Base-by-base conservation (phyloP, 2,329 filamentous ascomycete species). In the Neonectria punicea region DNA sequence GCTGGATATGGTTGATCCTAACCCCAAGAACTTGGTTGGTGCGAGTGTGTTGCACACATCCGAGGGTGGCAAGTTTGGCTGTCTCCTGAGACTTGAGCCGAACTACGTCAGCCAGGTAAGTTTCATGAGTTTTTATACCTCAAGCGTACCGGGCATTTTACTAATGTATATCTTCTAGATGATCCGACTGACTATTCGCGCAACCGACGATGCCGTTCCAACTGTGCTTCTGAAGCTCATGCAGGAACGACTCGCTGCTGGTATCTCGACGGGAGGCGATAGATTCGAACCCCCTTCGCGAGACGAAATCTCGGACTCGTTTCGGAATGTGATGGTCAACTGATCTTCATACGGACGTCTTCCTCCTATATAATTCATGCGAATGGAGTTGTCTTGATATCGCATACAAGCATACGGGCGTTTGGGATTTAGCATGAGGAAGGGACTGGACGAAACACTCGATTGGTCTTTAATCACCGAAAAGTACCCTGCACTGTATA, bases 161-260 rank as follows among this genome's bases (percentile, higher is more conserved):
- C 71, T 75, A 66, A 75, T n/a, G 64, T 13, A 14, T 25, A 6
- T 44, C 32, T 53, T 66, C 8, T 71, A 98, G 96, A 98, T 98
- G 93, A 92, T 97, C 74, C 94, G 96, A 58, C 85, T 98, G 66
- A 99, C 96, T 0, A 91, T 99, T 73, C 89, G 96, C 67, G 96
- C 95, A 6, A 99, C 96, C 1, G 95, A 98, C 75, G 96, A 98
- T 76, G 88, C 85, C 34, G 93, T 99, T 0, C 94, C 96, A 8
- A 86, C 88, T 2, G 86, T 95, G 20, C 78, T 99, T 61, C 83
- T 96, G 74, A 94, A 93, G 79, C 82, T 92, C 63, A 97, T 99
- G 93, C 92, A 97, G 76, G 92, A 95, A 68, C 88, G 92, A 67
- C 84, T 98, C 53, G 85, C 91, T 8, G 77, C 79, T 8, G 89